Percentiles rank a stretch among this genome's conserved stretches.
Conservation (phyloP, 2,329 filamentous ascomycete species). For the Colletotrichum siamense region DNA sequence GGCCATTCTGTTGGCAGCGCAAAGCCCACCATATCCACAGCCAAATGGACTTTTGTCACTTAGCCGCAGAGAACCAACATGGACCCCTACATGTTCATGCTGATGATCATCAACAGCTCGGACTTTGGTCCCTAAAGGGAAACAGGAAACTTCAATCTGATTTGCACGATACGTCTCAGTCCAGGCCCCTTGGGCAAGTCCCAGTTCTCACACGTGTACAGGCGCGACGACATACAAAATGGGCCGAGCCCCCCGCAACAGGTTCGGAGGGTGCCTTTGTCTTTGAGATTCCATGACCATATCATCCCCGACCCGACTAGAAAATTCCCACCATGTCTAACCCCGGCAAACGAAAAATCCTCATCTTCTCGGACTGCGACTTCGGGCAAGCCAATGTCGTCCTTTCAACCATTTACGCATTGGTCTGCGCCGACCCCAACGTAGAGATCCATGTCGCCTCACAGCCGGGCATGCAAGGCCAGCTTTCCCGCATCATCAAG, state of each 20-base stretch:
- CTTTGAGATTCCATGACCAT: not conserved
- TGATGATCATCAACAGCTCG: not conserved
- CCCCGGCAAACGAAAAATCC: slow-evolving; percentile 28
- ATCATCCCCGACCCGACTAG: not conserved
- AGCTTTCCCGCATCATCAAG: not conserved
- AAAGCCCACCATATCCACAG: not conserved
- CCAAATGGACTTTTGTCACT: not conserved
- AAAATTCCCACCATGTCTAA: not conserved
- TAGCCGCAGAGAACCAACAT: not conserved
- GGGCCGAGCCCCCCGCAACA: not conserved
- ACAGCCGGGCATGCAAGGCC: not conserved
- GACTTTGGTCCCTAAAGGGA: not conserved
- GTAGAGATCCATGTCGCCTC: not conserved
- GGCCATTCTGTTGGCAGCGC: not conserved
- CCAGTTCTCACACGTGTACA: not conserved
- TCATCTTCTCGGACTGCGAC: slow-evolving; percentile 51
- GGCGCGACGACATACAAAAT: not conserved
- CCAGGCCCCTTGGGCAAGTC: not conserved
- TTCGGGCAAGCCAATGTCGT: slow-evolving; percentile 53
- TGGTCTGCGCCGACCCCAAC: slow-evolving; percentile 23
- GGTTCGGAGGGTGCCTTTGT: not conserved
- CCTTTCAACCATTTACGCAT: slow-evolving; percentile 45
- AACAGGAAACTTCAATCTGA: not conserved
- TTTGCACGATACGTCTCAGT: not conserved
- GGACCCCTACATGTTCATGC: not conserved